These are phyloP conservation scores for Nitzschia putrida DNA, from an alignment of 108 stramenopile genomes.

Conservation along the genomic window DNA sequence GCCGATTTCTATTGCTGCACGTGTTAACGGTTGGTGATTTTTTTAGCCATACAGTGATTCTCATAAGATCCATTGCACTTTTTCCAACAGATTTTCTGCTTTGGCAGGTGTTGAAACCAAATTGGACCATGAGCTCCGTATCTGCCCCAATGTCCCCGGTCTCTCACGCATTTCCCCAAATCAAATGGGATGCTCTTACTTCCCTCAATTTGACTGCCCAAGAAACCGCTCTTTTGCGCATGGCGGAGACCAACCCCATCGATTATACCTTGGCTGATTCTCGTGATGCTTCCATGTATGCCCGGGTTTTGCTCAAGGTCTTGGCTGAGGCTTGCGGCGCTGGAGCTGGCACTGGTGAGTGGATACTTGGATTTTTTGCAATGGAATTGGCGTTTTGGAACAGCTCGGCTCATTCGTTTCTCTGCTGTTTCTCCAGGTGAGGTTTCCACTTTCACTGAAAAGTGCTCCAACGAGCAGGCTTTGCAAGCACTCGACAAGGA, in stretches of 20 bases:
- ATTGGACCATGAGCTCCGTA: slow-evolving; percentile 30
- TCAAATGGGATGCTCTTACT: slow-evolving; percentile 80
- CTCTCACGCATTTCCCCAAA: slow-evolving; percentile 63
- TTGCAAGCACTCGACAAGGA: slow-evolving; percentile 70
- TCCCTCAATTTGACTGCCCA: slow-evolving; percentile 84
- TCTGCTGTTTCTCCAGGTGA: slow-evolving; percentile 16
- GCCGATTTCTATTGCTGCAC: slow-evolving; percentile 3
- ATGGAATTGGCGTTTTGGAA: background rate
- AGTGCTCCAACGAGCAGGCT: slow-evolving; percentile 60
- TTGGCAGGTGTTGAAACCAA: background rate
- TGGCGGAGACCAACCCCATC: slow-evolving; percentile 90
- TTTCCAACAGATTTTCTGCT: slow-evolving; percentile 1
- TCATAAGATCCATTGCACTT: background rate
- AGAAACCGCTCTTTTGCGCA: slow-evolving; percentile 83
- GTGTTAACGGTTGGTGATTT: slow-evolving; percentile 13
- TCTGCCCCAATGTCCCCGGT: slow-evolving; percentile 62
- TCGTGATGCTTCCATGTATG: slow-evolving; percentile 91
- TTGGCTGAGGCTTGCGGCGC: slow-evolving; percentile 78
- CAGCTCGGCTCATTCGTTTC: background rate
- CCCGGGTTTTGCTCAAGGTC: slow-evolving; percentile 81
- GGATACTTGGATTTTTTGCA: background rate
- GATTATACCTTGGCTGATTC: slow-evolving; percentile 86
- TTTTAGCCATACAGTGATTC: slow-evolving; percentile 8
- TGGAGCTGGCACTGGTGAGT: slow-evolving; percentile 66
- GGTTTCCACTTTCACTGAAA: slow-evolving; percentile 42